These are phyloP conservation scores for Eremothecium coryli DNA, from an alignment of 1,139 yeast species.

Conservation along the genomic window DNA sequence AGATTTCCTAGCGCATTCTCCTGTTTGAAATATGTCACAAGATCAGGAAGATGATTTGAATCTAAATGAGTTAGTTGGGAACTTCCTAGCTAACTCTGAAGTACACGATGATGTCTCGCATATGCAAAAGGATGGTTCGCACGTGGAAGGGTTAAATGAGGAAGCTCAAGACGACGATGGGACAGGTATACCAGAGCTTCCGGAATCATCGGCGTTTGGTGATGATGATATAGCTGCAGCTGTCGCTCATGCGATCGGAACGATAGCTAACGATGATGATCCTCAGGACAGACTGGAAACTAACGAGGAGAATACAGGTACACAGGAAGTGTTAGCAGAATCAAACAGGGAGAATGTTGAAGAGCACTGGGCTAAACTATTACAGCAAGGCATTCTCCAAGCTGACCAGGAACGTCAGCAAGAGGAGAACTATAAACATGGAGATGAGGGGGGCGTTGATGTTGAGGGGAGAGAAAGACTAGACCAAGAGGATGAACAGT, in stretches of 20 bases:
- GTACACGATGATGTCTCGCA: conserved; percentile 12
- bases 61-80: conserved; percentile 28
- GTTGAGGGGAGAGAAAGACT: conserved; percentile 16
- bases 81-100: conserved; percentile 23
- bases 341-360: conserved; percentile 17
- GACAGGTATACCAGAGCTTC: conserved; percentile 10
- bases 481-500: conserved; percentile 29
- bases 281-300: conserved; percentile 7
- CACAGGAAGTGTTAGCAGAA: background rate
- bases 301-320: conserved; percentile 3
- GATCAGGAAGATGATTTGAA: conserved; percentile 26
- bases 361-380: conserved; percentile 28
- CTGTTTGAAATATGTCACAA: conserved; percentile 12
- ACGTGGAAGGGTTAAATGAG: conserved; percentile 5
- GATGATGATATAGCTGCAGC: conserved; percentile 22
- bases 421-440: conserved; percentile 1
- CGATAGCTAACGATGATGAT: conserved; percentile 14
- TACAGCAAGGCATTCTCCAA: conserved; percentile 25
- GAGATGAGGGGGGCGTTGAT: conserved; percentile 3
- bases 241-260: conserved; percentile 28
- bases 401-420: conserved; percentile 11
- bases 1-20: too few relatives aligned
- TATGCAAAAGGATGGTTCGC: conserved; percentile 8
- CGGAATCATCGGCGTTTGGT: conserved; percentile 8
- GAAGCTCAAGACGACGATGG: conserved; percentile 6